Percentiles rank a stretch among this genome's conserved stretches.
These are phyloP conservation scores for Cryoendolithus antarcticus DNA, from an alignment of 2,329 filamentous ascomycete species.

Conservation along the genomic window DNA sequence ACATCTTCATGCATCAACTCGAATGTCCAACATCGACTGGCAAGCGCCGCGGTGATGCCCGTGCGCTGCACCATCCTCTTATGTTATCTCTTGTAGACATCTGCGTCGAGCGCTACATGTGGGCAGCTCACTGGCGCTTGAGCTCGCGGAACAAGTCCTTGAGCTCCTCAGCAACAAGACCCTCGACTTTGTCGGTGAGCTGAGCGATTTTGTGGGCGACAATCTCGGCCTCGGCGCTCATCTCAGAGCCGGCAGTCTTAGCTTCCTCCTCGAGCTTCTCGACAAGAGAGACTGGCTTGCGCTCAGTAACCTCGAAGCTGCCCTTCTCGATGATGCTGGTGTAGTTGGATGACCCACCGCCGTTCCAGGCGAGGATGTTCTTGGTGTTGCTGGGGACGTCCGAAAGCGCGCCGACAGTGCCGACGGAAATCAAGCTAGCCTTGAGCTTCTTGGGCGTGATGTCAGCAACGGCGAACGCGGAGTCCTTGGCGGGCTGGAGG, in stretches of 20 bases:
- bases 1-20: too few relatives aligned
- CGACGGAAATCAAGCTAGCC: constrained; percentile 70
- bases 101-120: too few relatives aligned
- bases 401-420: constrained; percentile 62
- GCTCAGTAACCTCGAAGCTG: constrained; percentile 26
- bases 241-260: constrained; percentile 26
- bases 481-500: constrained; percentile 80
- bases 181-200: constrained; percentile 31
- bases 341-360: constrained; percentile 89
- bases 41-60: too few relatives aligned
- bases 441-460: constrained; percentile 94
- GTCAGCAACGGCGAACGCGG: constrained; percentile 75
- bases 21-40: too few relatives aligned
- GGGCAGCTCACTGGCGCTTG: constrained; percentile 5
- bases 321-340: constrained; percentile 29
- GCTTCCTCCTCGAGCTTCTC: constrained; percentile 29
- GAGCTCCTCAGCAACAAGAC: constrained; percentile 37
- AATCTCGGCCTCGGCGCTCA: constrained; percentile 25
- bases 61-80: too few relatives aligned
- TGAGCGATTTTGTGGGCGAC: constrained; percentile 36
- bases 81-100: too few relatives aligned
- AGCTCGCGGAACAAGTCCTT: constrained; percentile 33
- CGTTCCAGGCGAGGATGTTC: constrained; percentile 98
- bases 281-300: constrained; percentile 54
- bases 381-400: constrained; percentile 77